Conservation (phyloP, 306 rosid species). For the Vachellia pachyceras region DNA sequence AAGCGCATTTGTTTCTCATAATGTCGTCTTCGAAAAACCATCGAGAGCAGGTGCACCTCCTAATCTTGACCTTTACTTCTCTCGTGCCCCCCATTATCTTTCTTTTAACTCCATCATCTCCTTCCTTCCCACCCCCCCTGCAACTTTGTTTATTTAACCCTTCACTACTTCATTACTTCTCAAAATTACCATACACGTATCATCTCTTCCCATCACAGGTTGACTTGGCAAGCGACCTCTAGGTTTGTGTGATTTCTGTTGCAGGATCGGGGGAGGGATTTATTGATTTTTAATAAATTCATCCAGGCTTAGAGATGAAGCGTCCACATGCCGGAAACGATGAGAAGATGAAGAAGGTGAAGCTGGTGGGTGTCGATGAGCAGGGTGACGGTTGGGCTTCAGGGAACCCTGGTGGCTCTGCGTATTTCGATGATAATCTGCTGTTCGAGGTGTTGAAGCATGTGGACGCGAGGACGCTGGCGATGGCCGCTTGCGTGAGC, state of each 20-base stretch:
- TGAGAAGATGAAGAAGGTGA: constrained; percentile 62
- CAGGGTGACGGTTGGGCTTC: neutral
- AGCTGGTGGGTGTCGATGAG: constrained; percentile 40
- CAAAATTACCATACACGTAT: neutral
- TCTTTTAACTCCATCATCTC: no score
- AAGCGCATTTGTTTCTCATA: constrained; percentile 71
- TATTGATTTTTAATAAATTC: neutral
- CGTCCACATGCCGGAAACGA: constrained; percentile 54
- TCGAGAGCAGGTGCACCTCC: constrained; percentile 59
- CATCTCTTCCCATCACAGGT: neutral
- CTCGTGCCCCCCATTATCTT: constrained; percentile 39
- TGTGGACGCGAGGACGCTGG: constrained; percentile 79
- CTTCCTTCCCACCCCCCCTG: neutral
- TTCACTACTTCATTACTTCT: neutral
- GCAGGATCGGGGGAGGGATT: neutral
- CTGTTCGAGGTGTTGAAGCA: constrained; percentile 91
- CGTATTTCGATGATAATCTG: constrained; percentile 74
- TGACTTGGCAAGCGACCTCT: neutral
- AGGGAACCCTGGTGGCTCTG: constrained; percentile 38
- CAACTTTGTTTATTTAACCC: constrained; percentile 13
- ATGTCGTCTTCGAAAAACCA: constrained; percentile 82
- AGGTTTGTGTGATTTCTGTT: neutral
- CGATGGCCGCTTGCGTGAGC: constrained; percentile 79
- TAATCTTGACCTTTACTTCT: constrained; percentile 52
- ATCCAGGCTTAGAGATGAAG: constrained; percentile 53